A percentile compares a stretch with the other conserved stretches of the same genome.
phyloP scores from a whole-genome alignment of 257 asterid genomes.

The Coffea eugenioides region DNA sequence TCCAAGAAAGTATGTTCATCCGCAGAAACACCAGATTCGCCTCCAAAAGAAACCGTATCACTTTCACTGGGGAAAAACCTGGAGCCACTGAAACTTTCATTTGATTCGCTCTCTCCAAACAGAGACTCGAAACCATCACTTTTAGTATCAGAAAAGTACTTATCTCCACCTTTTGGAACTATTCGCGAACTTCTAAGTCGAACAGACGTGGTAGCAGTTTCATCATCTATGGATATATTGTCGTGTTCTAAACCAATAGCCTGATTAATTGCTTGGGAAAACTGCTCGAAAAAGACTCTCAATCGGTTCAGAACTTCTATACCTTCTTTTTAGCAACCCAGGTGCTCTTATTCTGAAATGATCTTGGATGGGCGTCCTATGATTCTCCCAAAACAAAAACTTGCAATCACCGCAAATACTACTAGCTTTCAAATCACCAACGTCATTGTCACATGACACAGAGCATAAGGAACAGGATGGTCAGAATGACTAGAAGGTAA shows the following conservation, averaged over 20 bases:
- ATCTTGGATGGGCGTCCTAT: slow-evolving; percentile 51
- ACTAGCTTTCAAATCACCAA: slow-evolving; percentile 45
- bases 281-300: slow-evolving; percentile 64
- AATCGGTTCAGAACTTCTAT: slow-evolving; percentile 55
- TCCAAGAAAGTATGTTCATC: slow-evolving; percentile 61
- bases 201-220: slow-evolving; percentile 35
- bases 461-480: slow-evolving; percentile 39
- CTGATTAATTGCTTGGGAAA: slow-evolving; percentile 44
- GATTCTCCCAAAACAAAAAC: slow-evolving; percentile 69
- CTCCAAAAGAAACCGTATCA: slow-evolving; percentile 64
- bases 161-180: slow-evolving; percentile 73
- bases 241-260: slow-evolving; percentile 40
- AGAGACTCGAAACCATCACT: slow-evolving; percentile 78
- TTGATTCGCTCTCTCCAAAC: slow-evolving; percentile 73
- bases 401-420: slow-evolving; percentile 75
- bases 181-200: slow-evolving; percentile 44
- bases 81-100: slow-evolving; percentile 61
- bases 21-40: slow-evolving; percentile 69
- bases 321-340: slow-evolving; percentile 38
- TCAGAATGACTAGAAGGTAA: slow-evolving; percentile 24
- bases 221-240: slow-evolving; percentile 45
- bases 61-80: slow-evolving; percentile 54
- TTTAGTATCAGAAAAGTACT: slow-evolving; percentile 66
- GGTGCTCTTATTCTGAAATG: slow-evolving; percentile 34
- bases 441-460: slow-evolving; percentile 57